Conservation (phyloP, 1,139 yeast species). For the Geotrichum fermentans region DNA sequence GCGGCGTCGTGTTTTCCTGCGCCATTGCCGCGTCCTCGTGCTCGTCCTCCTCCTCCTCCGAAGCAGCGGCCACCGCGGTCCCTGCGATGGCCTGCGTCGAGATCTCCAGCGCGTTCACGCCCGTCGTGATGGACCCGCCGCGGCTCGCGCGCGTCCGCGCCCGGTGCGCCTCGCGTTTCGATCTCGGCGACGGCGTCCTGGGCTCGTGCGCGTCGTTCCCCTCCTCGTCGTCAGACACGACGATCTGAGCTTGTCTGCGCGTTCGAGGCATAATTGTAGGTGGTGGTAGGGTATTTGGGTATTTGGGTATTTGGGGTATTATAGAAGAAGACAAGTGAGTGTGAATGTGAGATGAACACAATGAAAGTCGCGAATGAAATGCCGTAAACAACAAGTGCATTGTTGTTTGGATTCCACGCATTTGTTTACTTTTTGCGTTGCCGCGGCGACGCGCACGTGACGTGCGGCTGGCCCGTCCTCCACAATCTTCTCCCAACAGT, state of each 20-base stretch:
- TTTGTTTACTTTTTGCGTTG: constrained; percentile 6
- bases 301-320: constrained; percentile 2
- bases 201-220: background rate
- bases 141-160: constrained; percentile 3
- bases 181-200: constrained; percentile 2
- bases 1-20: background rate
- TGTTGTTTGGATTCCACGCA: constrained; percentile 9
- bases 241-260: constrained; percentile 2
- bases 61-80: background rate
- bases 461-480: background rate
- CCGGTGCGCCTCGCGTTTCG: constrained; percentile 4
- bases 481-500: no score
- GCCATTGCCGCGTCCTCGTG: no score
- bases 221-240: constrained; percentile 4
- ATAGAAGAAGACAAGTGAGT: background rate
- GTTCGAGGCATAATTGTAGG: constrained; percentile 9
- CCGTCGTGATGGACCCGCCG: background rate
- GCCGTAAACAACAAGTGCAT: background rate
- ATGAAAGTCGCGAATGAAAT: no score
- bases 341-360: background rate
- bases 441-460: constrained; percentile 3
- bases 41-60: constrained; percentile 1
- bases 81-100: background rate
- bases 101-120: constrained; percentile 4
- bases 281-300: constrained; percentile 5